Evolutionary conservation across 2,329 filamentous ascomycete genomes (phyloP).

Genomic region (Cryphonectria naterciae): DNA sequence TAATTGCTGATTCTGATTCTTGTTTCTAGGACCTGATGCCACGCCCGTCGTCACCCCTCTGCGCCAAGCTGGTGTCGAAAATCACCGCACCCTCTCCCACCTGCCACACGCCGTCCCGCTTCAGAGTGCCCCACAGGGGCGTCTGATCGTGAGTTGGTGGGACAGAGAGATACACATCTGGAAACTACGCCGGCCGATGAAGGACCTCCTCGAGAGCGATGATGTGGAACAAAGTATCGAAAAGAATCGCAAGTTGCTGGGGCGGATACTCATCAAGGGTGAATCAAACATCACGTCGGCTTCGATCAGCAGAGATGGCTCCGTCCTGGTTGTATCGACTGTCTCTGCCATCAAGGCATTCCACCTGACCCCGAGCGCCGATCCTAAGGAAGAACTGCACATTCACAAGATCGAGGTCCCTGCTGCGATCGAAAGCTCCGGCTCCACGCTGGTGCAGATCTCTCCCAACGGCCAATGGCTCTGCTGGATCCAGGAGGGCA

Average conservation of each 20-base stretch:
- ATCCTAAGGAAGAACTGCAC: slow-evolving; percentile 63
- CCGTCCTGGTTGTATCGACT: slow-evolving; percentile 73
- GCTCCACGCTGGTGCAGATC: slow-evolving; percentile 71
- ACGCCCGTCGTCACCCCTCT: slow-evolving; percentile 82
- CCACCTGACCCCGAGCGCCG: slow-evolving; percentile 59
- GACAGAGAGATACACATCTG: slow-evolving; percentile 85
- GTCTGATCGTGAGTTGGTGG: slow-evolving; percentile 91
- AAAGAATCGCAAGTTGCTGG: slow-evolving; percentile 67
- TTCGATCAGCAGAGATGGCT: slow-evolving; percentile 71
- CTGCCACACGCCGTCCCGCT: slow-evolving; percentile 80
- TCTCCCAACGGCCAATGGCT: slow-evolving; percentile 75
- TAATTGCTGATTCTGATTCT: slow-evolving; percentile 37
- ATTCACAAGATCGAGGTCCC: slow-evolving; percentile 74
- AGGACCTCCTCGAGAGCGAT: slow-evolving; percentile 50
- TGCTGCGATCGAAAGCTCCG: slow-evolving; percentile 56
- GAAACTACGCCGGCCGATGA: slow-evolving; percentile 56
- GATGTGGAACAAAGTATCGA: slow-evolving; percentile 48
- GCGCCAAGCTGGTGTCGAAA: slow-evolving; percentile 74
- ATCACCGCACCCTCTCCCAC: slow-evolving; percentile 80
- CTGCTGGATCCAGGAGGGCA: slow-evolving; percentile 65
- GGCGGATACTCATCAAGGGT: slow-evolving; percentile 69
- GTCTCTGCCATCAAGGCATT: slow-evolving; percentile 77
- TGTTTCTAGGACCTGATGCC: slow-evolving; percentile 74
- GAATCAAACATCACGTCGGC: slow-evolving; percentile 80
- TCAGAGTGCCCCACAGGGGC: slow-evolving; percentile 70